These are phyloP conservation scores for Torulaspora microellipsoides DNA, from an alignment of 805 yeast species.

Conservation along the genomic window DNA sequence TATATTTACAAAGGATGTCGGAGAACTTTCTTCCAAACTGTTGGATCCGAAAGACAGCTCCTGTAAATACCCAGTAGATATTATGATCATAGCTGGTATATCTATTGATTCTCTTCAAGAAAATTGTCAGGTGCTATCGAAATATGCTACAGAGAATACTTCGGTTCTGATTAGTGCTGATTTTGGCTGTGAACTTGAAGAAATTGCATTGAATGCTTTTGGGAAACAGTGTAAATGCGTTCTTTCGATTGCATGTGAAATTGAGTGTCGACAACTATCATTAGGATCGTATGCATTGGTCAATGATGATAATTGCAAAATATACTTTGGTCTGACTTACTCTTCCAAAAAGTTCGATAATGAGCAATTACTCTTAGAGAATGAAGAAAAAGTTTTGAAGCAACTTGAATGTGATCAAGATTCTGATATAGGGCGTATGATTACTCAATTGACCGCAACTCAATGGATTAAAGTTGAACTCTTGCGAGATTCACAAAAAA, in stretches of 20 bases:
- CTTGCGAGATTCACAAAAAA: conserved; percentile 12
- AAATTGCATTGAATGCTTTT: conserved; percentile 15
- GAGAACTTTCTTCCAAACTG: conserved; percentile 15
- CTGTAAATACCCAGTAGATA: conserved; percentile 24
- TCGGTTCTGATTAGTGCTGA: conserved; percentile 27
- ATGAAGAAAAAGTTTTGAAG: conserved; percentile 7
- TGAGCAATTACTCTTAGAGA: conserved; percentile 5
- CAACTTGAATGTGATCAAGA: conserved; percentile 3
- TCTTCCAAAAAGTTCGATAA: conserved; percentile 7
- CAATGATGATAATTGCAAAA: conserved; percentile 23
- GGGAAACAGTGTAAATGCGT: conserved; percentile 21
- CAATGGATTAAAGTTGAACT: conserved; percentile 20
- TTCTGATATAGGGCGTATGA: conserved; percentile 11
- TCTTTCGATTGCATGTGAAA: conserved; percentile 27
- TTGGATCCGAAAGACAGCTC: conserved; percentile 6
- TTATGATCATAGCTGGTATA: conserved; percentile 26
- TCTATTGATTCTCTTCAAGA: conserved; percentile 25
- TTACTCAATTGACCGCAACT: conserved; percentile 15
- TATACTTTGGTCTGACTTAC: conserved; percentile 28
- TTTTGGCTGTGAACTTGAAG: conserved; percentile 32
- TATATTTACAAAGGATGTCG: conserved; percentile 25
- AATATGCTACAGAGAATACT: conserved; percentile 20
- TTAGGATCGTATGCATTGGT: conserved; percentile 32
- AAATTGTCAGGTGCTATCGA: conserved; percentile 17
- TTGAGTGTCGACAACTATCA: conserved; percentile 32